A percentile compares a stretch with the other conserved stretches of the same genome.
These are phyloP conservation scores for Chaetomium olivaceum DNA, from an alignment of 2,329 filamentous ascomycete species.

Conservation along the genomic window DNA sequence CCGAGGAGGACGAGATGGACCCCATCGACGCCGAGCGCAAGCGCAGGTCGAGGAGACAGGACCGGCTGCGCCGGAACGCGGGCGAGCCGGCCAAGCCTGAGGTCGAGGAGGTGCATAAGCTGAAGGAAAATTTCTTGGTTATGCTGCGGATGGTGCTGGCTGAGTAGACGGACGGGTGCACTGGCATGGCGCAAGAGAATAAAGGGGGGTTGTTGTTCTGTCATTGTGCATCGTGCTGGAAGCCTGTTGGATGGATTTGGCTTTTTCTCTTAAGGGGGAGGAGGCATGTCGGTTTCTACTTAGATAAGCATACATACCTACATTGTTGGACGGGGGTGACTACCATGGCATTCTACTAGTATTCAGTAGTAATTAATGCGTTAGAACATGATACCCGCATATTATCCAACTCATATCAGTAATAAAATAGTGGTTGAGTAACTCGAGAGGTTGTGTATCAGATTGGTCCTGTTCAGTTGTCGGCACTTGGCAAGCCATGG, in stretches of 20 bases:
- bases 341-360: neutral
- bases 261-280: neutral
- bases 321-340: neutral
- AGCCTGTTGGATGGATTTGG: neutral
- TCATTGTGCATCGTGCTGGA: neutral
- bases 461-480: neutral
- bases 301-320: neutral
- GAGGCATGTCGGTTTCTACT: neutral
- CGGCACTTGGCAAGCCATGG: neutral
- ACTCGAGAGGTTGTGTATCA: neutral
- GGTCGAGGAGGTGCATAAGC: slow-evolving; percentile 75
- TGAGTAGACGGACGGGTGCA: slow-evolving; percentile 51
- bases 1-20: slow-evolving; percentile 79
- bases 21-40: slow-evolving; percentile 85
- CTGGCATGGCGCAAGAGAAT: neutral
- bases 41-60: slow-evolving; percentile 73
- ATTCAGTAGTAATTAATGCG: slow-evolving; percentile 2
- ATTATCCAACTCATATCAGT: neutral
- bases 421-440: neutral
- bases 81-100: slow-evolving; percentile 82
- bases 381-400: neutral
- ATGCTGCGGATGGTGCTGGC: slow-evolving; percentile 84
- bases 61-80: slow-evolving; percentile 75
- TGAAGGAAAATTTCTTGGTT: slow-evolving; percentile 75
- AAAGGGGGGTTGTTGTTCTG: neutral